Conservation (phyloP, 2,329 filamentous ascomycete species). For the Ambrosiella cleistominuta region DNA sequence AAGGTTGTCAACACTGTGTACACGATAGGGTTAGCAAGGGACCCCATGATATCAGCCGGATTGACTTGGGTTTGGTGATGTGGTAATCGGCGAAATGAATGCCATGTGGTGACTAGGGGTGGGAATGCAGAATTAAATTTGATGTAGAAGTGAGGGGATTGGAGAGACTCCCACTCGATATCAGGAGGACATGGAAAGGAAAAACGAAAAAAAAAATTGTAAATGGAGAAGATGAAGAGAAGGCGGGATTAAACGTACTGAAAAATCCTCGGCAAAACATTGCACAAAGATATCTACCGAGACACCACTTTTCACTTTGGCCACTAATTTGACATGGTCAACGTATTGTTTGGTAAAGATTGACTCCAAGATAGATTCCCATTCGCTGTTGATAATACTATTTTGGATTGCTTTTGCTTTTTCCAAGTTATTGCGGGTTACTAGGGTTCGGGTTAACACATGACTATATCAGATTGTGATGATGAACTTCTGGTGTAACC, state of each 20-base stretch:
- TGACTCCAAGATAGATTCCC: slow-evolving; percentile 42
- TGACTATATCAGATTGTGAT: no score
- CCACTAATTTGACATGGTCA: slow-evolving; percentile 40
- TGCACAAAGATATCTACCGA: slow-evolving; percentile 44
- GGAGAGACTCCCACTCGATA: not conserved
- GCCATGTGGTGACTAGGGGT: not conserved
- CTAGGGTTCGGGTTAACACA: slow-evolving; percentile 4
- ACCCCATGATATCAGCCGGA: not conserved
- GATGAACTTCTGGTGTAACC: not conserved
- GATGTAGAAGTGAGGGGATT: not conserved
- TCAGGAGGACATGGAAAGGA: not conserved
- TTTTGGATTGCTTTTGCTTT: slow-evolving; percentile 36
- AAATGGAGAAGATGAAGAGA: slow-evolving; percentile 23
- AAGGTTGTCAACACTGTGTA: slow-evolving; percentile 39
- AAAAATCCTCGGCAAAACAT: slow-evolving; percentile 50
- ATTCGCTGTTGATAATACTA: slow-evolving; percentile 43
- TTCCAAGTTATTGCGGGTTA: slow-evolving; percentile 30
- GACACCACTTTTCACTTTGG: slow-evolving; percentile 34
- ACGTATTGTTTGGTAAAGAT: slow-evolving; percentile 35
- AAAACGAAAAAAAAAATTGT: slow-evolving; percentile 31
- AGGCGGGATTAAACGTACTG: slow-evolving; percentile 28
- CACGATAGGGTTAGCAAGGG: slow-evolving; percentile 1
- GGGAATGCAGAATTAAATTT: not conserved
- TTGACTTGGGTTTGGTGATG: not conserved
- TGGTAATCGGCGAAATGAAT: no score